phyloP scores from a whole-genome alignment of 768 basidiomycete species.

The Naematelia aurantialba region DNA sequence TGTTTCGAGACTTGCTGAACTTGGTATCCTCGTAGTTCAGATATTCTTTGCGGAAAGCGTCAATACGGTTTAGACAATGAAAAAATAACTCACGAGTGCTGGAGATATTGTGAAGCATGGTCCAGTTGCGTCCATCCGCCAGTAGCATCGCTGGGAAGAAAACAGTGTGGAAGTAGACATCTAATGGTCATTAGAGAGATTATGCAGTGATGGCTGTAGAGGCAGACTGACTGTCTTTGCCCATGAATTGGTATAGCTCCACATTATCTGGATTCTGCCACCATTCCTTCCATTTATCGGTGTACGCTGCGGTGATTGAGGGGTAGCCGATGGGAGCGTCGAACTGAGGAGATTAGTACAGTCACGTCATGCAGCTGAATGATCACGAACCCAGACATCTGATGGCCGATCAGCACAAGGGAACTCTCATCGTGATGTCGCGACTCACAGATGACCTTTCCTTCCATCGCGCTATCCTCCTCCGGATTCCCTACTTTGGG shows the following conservation, averaged over 20 bases:
- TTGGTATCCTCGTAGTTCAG: conserved; percentile 98
- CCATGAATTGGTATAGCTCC: conserved; percentile 96
- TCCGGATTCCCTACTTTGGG: conserved; percentile 64
- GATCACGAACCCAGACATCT: conserved; percentile 85
- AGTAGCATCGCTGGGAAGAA: conserved; percentile 87
- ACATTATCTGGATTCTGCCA: conserved; percentile 92
- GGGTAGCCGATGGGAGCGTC: conserved; percentile 96
- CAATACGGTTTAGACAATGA: background rate
- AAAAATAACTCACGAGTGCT: conserved; percentile 70
- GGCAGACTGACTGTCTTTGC: conserved; percentile 69
- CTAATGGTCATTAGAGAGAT: conserved; percentile 14
- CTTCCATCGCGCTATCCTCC: conserved; percentile 77
- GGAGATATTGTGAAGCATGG: conserved; percentile 85
- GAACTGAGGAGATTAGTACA: conserved; percentile 58
- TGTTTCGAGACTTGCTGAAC: conserved; percentile 94
- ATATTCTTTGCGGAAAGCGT: conserved; percentile 63
- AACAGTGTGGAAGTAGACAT: conserved; percentile 93
- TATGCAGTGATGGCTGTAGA: background rate
- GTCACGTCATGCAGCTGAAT: conserved; percentile 1
- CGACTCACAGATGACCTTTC: conserved; percentile 91
- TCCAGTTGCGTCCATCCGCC: conserved; percentile 88
- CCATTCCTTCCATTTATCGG: conserved; percentile 91
- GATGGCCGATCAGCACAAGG: conserved; percentile 10
- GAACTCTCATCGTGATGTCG: background rate
- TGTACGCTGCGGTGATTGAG: conserved; percentile 94